Conservation (phyloP, 805 yeast species). For the Zygosaccharomyces lentus region DNA sequence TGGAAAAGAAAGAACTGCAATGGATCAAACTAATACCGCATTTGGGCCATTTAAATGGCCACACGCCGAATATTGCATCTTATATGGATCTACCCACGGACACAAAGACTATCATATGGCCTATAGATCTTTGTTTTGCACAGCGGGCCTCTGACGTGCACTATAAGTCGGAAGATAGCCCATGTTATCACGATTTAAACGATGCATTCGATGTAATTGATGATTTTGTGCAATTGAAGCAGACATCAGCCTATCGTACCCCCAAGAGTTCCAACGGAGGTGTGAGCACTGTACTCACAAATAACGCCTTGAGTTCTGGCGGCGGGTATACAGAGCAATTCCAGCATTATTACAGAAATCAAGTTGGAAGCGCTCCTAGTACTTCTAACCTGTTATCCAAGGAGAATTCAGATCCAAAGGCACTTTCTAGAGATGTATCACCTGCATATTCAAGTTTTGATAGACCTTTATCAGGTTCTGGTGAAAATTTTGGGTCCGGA, state of each 20-base stretch:
- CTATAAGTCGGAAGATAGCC: slow-evolving; percentile 11
- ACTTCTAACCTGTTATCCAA: slow-evolving; percentile 9
- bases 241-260: slow-evolving; percentile 38
- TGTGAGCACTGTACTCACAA: slow-evolving; percentile 19
- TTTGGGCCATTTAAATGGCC: slow-evolving; percentile 61
- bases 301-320: slow-evolving; percentile 32
- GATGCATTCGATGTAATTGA: slow-evolving; percentile 39
- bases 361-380: slow-evolving; percentile 12
- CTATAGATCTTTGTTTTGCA: slow-evolving; percentile 57
- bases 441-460: slow-evolving; percentile 13
- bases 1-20: slow-evolving; percentile 29
- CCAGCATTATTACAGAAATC: slow-evolving; percentile 26
- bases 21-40: slow-evolving; percentile 74
- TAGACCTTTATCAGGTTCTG: slow-evolving; percentile 8
- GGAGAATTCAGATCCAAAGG: slow-evolving; percentile 9
- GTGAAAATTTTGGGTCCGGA: slow-evolving; percentile 15
- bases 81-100: slow-evolving; percentile 50
- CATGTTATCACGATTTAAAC: slow-evolving; percentile 18
- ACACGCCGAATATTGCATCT: slow-evolving; percentile 57
- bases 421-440: slow-evolving; percentile 11
- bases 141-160: slow-evolving; percentile 39
- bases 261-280: slow-evolving; percentile 30
- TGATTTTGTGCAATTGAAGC: slow-evolving; percentile 38
- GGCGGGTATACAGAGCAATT: slow-evolving; percentile 34
- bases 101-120: slow-evolving; percentile 65